phyloP scores from a whole-genome alignment of 805 yeast genomes.

The Metschnikowia rubicola region DNA sequence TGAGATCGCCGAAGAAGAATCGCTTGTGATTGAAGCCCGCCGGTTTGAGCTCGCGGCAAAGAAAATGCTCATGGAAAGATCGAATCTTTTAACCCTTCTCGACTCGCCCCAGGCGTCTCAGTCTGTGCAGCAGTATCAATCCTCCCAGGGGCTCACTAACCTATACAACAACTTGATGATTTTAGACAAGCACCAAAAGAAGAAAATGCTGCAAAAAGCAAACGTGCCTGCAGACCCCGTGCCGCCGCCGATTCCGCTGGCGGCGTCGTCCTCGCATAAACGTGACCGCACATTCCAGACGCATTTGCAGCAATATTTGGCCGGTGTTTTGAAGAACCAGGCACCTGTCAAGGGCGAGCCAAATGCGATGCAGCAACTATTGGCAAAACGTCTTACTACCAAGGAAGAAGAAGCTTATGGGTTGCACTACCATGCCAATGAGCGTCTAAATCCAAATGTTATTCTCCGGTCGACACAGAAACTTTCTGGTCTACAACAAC shows the following conservation, averaged over 20 bases:
- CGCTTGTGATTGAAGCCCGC: slow-evolving; percentile 86
- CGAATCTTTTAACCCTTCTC: slow-evolving; percentile 67
- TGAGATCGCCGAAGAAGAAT: slow-evolving; percentile 97
- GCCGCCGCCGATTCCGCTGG: slow-evolving; percentile 53
- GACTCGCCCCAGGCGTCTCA: slow-evolving; percentile 85
- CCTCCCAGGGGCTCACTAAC: slow-evolving; percentile 87
- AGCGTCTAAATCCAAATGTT: slow-evolving; percentile 76
- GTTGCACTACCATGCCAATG: slow-evolving; percentile 66
- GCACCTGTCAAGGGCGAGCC: slow-evolving; percentile 34
- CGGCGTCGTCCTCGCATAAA: slow-evolving; percentile 48
- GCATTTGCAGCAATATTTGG: slow-evolving; percentile 41
- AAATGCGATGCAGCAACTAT: slow-evolving; percentile 38
- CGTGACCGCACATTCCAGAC: slow-evolving; percentile 42
- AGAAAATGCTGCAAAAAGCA: slow-evolving; percentile 43
- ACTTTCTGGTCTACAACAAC: slow-evolving; percentile 45
- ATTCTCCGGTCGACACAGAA: slow-evolving; percentile 65
- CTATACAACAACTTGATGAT: slow-evolving; percentile 75
- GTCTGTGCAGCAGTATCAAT: slow-evolving; percentile 67
- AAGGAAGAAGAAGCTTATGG: slow-evolving; percentile 88
- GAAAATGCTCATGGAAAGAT: slow-evolving; percentile 79
- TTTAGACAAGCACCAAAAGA: slow-evolving; percentile 58
- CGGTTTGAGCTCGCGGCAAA: slow-evolving; percentile 90
- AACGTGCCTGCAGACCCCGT: slow-evolving; percentile 39
- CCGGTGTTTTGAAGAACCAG: slow-evolving; percentile 34
- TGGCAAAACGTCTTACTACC: slow-evolving; percentile 57